Evolutionary conservation across 345 rosid species (phyloP), one percentile per base, ranked within the genome.

Genomic region (Camelina sativa): DNA sequence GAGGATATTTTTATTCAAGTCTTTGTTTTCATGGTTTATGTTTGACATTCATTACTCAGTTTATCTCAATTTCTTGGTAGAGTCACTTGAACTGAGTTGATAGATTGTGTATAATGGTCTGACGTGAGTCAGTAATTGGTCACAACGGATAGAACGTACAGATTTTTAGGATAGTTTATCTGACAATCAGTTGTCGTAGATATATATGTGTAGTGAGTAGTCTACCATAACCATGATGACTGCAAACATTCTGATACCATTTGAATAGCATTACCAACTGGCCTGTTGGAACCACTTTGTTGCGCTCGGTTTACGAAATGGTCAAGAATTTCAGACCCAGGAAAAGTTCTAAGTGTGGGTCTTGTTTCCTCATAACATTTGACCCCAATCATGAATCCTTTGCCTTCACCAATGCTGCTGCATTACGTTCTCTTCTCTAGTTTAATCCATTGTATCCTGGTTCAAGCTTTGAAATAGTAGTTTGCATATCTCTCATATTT

Each of bases 11-110:
- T 16, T 37, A 38, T 48, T 44, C 2, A 20, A 8, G 10, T 58
- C 57, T 70, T 46, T 22, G 13, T 25, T 52, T 68, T 22, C 62
- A 53, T 37, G 62, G 73, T 28, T 57, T 58, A 43, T 41, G 30
- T 16, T 28, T 70, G 34, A 34, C 20, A 20, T 48, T 35, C 13
- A 12, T 30, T 25, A 32, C n/a, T 13, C n/a, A 13, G 35, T 23
- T 57, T 57, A 46, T 60, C 44, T 43, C 58, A 58, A 0, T 44
- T 5, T 47, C 73, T 15, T 20, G 30, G 4, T 17, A 22, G 19
- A 19, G 5, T 13, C 19, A 55, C 17, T 17, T 55, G 59, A 55
- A 8, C 0, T 12, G 10, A 53, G 69, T 48, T 16, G 19, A 30
- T 28, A 55, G 61, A 34, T 60, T 61, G 58, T 58, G 48, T 50